Percentiles rank a stretch among this genome's conserved stretches.
phyloP scores from a whole-genome alignment of 2,329 filamentous ascomycete species.

The Raffaelea albimanens region DNA sequence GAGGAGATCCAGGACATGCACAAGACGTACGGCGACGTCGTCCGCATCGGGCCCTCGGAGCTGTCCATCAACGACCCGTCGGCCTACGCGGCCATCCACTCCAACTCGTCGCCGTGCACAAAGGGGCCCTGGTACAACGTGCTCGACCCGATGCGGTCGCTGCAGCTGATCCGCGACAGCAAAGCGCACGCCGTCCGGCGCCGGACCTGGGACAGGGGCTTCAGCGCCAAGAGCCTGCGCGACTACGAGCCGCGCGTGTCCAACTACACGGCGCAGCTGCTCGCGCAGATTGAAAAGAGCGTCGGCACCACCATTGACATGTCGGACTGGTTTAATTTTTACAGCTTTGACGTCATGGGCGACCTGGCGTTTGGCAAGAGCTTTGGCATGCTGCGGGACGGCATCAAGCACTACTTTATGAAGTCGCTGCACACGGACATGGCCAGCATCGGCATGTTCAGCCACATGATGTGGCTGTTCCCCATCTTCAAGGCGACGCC shows the following conservation, averaged over 20 bases:
- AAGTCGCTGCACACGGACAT: slow-evolving; percentile 12
- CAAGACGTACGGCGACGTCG: slow-evolving; percentile 3
- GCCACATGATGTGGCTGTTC: slow-evolving; percentile 13
- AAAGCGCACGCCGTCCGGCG: slow-evolving; percentile 10
- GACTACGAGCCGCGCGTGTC: slow-evolving; percentile 17
- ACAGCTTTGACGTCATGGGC: slow-evolving; percentile 23
- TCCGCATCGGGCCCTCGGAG: slow-evolving; percentile 10
- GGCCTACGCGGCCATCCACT: slow-evolving; percentile 6
- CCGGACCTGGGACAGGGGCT: slow-evolving; percentile 12
- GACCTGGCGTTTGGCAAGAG: slow-evolving; percentile 22
- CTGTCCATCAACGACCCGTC: slow-evolving; percentile 7
- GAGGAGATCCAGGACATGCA: slow-evolving; percentile 5
- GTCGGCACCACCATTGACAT: slow-evolving; percentile 13
- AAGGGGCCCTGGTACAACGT: slow-evolving; percentile 14
- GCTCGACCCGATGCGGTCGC: slow-evolving; percentile 11
- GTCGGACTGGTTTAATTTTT: slow-evolving; percentile 21
- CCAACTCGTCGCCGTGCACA: slow-evolving; percentile 2
- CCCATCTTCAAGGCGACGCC: slow-evolving; percentile 12
- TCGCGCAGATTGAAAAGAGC: slow-evolving; percentile 10
- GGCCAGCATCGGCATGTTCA: slow-evolving; percentile 11
- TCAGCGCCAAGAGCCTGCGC: slow-evolving; percentile 11
- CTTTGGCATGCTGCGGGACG: slow-evolving; percentile 19
- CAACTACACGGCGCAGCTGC: slow-evolving; percentile 13
- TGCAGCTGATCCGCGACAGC: slow-evolving; percentile 11
- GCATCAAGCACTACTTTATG: slow-evolving; percentile 12